Evolutionary conservation across 192 early-diverging fungal genomes (phyloP), one percentile per base, ranked within the genome.

Genomic region (Piromyces sp.): DNA sequence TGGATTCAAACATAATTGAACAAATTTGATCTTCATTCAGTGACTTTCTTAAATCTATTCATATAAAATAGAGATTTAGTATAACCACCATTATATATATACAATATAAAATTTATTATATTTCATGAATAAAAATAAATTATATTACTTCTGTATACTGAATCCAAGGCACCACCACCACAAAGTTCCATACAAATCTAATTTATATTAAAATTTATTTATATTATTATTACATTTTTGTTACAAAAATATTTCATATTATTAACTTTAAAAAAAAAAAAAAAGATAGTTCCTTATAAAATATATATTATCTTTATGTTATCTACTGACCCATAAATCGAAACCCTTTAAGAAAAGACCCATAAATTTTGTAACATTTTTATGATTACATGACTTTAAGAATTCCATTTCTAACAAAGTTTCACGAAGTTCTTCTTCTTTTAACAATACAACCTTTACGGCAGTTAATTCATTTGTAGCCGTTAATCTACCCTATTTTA

Each of bases 401-500:
- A 92, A 91, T 80, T 92, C 91, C 91, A 92, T 92, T 85, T 92
- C 91, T n/a, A 92, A 87, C 37, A 92, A 85, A 37, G 91, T 92
- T 81, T 92, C 91, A 37, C 87, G 87, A 38, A 92, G 85, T 83
- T 92, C 91, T 51, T 92, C 90, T 80, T 92, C 91, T 80, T 92
- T 92, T 30, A 92, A 82, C 33, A 88, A 88, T 30, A 92, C 91
- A 36, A 92, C 91, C 83, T 92, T 92, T 31, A 92, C 86, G 78
- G 91, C 91, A 29, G 88, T 84, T 16, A 89, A 84, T 79, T 90
- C 90, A 79, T 87, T 87, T 30, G 86, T 84, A 30, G 86, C 82
- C 40, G 87, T 81, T 28, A 92, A 82, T 78, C 87, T 85, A 42
- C 88, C 91, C 91, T 92, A 80, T 15, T 19, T n/a, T n/a, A n/a